Base-by-base conservation (phyloP, 2,329 filamentous ascomycete species). In the Ascomycota sp. region DNA sequence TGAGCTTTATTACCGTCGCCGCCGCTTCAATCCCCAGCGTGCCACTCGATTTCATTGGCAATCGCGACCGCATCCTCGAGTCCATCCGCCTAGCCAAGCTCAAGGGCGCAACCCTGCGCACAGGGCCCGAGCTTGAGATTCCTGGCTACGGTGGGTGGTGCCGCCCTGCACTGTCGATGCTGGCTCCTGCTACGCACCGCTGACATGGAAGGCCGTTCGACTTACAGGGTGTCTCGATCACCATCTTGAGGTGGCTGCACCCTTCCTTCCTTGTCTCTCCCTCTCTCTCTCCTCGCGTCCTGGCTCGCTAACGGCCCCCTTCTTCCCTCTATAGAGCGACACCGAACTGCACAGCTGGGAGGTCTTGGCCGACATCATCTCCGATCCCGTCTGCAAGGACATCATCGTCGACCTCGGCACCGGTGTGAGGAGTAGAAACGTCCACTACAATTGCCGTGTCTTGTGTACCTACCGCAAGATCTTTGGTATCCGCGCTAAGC, bases 21-120 rank as follows among this genome's bases (percentile, higher is more conserved):
- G 47, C 50, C 17, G 47, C 46, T 12, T 50, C 50, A 11, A 34
- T 51, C 12, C 43, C 46, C 8, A 52, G 50, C 25, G 43, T 52
- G 7, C 45, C 65, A 7, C 56, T 76, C 7, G 71, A 75, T 42
- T 75, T 67, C 39, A 56, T 65, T 36, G 71, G 70, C 22, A 78
- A 78, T 42, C 50, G 57, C 2, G 57, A 63, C 28, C 58, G 73
- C 8, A 75, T 77, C 37, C 57, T 72, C n/a, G 57, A 74, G 45
- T 69, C 63, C 30, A 69, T 77, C 37, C 55, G 51, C 20, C 40
- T 53, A 19, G 69, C 72, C 15, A 76, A 75, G 44, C 53, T 50
- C 26, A 54, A 57, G 5, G 65, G 68, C 12, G 70, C 71, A 7
- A 63, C 56, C n/a, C 48, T 76, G 17, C 56, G 71, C 25, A 60